Conservation (phyloP, 2,329 filamentous ascomycete genomes). For the Pseudopyrenochaeta lycopersici region DNA sequence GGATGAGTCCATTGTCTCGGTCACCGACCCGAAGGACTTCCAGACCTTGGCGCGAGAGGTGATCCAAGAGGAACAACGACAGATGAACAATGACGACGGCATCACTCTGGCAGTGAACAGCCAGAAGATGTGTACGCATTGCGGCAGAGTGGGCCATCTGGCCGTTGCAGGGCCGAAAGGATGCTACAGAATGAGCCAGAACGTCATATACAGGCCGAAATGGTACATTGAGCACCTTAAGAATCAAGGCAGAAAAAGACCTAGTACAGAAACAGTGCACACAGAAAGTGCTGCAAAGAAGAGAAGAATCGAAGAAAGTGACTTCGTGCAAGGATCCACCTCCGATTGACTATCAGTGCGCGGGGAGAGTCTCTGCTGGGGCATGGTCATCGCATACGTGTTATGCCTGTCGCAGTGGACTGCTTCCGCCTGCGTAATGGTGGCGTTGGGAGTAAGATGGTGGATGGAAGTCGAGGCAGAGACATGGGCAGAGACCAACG, state of each 20-base stretch:
- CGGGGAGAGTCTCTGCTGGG: constrained; percentile 1
- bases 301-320: constrained; percentile 1
- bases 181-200: not conserved
- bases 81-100: constrained; percentile 4
- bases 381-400: constrained; percentile 1
- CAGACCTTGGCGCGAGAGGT: too few species aligned
- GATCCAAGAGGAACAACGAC: not conserved
- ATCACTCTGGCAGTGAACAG: constrained; percentile 4
- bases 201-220: not conserved
- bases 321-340: constrained; percentile 3
- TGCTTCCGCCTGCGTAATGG: constrained; percentile 1
- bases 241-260: too few species aligned
- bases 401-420: constrained; percentile 1
- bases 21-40: too few species aligned
- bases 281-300: not conserved
- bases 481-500: not conserved
- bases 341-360: not conserved
- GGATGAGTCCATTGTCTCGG: too few species aligned
- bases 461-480: constrained; percentile 4
- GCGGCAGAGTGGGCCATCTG: not conserved
- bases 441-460: constrained; percentile 2
- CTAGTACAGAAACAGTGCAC: not conserved
- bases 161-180: constrained; percentile 2
- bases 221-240: too few species aligned
- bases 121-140: constrained; percentile 1